A percentile compares a stretch with the other conserved stretches of the same genome.
Conservation (phyloP, 345 rosid genomes). For the Salix viminalis region DNA sequence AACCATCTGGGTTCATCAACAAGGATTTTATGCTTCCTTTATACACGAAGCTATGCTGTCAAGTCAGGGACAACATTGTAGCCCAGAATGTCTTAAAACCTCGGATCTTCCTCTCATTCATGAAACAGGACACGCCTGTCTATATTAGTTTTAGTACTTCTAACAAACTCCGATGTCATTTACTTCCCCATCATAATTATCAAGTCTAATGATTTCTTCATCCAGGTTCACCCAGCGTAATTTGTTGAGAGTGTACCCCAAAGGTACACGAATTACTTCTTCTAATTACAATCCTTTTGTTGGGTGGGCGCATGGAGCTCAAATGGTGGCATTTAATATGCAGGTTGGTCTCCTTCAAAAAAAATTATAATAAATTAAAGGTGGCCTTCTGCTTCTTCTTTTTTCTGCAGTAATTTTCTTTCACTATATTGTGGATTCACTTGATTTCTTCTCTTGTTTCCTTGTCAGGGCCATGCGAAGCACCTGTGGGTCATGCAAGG, state of each 20-base stretch:
- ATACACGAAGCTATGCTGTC: neutral
- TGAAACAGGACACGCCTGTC: neutral
- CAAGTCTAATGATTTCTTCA: neutral
- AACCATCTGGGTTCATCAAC: neutral
- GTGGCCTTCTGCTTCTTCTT: neutral
- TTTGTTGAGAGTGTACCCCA: constrained; percentile 23
- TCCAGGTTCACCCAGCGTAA: constrained; percentile 25
- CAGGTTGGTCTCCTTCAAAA: constrained; percentile 16
- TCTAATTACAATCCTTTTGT: constrained; percentile 25
- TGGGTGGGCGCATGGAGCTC: constrained; percentile 30
- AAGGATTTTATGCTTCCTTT: neutral
- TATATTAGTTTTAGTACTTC: neutral
- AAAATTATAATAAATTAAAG: too few relatives aligned
- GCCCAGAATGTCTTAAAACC: neutral
- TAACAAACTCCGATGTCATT: neutral
- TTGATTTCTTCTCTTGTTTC: neutral
- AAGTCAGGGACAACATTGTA: neutral
- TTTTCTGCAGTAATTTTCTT: neutral
- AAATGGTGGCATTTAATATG: constrained; percentile 35
- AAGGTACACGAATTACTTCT: constrained; percentile 19
- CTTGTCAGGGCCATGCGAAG: constrained; percentile 21
- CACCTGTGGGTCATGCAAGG: constrained; percentile 30
- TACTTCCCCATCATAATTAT: neutral
- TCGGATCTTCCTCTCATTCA: neutral
- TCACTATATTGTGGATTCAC: neutral